Evolutionary conservation across 768 basidiomycete species (phyloP).

Genomic region (Suillus sp.): DNA sequence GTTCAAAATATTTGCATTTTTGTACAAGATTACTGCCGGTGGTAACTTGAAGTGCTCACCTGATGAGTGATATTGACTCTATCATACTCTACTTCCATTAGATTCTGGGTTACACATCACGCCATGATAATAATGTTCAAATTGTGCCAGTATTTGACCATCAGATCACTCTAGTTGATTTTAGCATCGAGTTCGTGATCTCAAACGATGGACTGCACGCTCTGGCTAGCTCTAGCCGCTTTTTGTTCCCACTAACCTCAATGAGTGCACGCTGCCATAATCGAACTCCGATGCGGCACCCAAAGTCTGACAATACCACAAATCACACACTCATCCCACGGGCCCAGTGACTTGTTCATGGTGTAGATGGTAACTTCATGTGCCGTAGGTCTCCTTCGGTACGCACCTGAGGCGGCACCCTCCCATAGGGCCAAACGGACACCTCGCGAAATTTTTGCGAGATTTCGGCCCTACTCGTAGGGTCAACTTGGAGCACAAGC

Average conservation of each 20-base stretch:
- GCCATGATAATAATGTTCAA: neutral
- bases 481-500: too few species aligned
- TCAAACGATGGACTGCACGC: neutral
- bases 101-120: neutral
- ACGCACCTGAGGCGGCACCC: too few species aligned
- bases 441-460: slow-evolving; percentile 57
- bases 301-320: neutral
- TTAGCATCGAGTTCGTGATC: neutral
- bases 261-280: neutral
- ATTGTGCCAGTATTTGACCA: neutral
- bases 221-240: neutral
- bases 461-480: slow-evolving; percentile 67
- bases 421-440: too few species aligned
- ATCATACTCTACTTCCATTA: neutral
- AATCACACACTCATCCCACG: neutral
- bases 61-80: neutral
- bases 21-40: neutral
- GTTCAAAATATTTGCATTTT: neutral
- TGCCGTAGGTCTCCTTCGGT: too few species aligned
- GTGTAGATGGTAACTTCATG: neutral
- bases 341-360: neutral
- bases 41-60: neutral
- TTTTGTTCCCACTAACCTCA: neutral
- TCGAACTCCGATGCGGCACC: neutral
- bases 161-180: neutral